These are phyloP conservation scores for Colletotrichum abscissum DNA, from an alignment of 2,329 filamentous ascomycete species.

Conservation along the genomic window DNA sequence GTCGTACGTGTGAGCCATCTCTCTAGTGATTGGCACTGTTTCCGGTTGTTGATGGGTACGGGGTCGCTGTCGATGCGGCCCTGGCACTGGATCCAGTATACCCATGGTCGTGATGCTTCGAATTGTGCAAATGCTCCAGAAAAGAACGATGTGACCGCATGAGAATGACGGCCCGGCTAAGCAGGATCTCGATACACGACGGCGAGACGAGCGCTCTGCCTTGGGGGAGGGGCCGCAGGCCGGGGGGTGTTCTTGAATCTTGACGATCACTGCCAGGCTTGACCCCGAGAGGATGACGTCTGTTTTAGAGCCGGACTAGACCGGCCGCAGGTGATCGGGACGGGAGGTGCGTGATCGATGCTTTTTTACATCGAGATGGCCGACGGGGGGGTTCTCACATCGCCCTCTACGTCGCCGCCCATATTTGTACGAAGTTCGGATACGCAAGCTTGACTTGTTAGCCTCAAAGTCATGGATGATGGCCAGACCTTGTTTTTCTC, in stretches of 20 bases:
- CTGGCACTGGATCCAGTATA: constrained; percentile 8
- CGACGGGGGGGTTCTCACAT: constrained; percentile 1
- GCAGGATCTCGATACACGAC: constrained; percentile 31
- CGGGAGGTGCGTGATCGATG: constrained; percentile 30
- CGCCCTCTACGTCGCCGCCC: constrained; percentile 27
- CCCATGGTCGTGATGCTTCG: constrained; percentile 22
- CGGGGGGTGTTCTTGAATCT: constrained; percentile 17
- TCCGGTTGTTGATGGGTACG: not conserved
- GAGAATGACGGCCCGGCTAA: constrained; percentile 15
- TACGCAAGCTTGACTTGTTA: not conserved
- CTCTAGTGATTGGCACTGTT: not conserved
- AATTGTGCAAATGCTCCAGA: constrained; percentile 21
- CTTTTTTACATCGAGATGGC: constrained; percentile 28
- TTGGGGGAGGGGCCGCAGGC: constrained; percentile 8
- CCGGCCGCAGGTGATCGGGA: constrained; percentile 29
- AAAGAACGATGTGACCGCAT: constrained; percentile 6
- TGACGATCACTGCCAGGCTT: constrained; percentile 32
- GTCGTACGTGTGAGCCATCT: not conserved
- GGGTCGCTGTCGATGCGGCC: constrained; percentile 22
- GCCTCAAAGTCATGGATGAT: not conserved
- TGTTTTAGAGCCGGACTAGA: constrained; percentile 29
- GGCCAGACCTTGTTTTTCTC: constrained; percentile 11
- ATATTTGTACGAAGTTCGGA: not conserved
- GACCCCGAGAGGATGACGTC: constrained; percentile 30
- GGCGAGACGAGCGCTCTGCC: constrained; percentile 1